phyloP scores from a whole-genome alignment of 805 yeast species.

The Yamadazyma laniorum region DNA sequence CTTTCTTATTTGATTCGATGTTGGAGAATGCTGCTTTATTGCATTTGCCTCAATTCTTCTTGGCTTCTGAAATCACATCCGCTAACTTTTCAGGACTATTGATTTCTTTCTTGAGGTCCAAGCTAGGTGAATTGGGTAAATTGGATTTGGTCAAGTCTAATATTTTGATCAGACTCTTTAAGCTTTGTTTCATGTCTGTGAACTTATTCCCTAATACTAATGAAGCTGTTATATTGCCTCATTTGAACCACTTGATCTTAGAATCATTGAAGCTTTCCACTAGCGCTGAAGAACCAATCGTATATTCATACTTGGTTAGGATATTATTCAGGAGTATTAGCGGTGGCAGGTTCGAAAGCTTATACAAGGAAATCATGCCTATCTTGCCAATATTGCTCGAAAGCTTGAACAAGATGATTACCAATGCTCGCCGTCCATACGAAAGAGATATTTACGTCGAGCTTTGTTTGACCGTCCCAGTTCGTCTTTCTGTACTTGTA shows the following conservation, averaged over 20 bases:
- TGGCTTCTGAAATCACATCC: constrained; percentile 92
- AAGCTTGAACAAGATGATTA: constrained; percentile 77
- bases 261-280: constrained; percentile 78
- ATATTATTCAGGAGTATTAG: constrained; percentile 92
- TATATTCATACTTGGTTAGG: constrained; percentile 83
- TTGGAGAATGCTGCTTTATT: constrained; percentile 79
- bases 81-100: constrained; percentile 86
- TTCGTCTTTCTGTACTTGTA: constrained; percentile 85
- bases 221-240: constrained; percentile 85
- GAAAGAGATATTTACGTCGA: constrained; percentile 95
- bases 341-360: constrained; percentile 91
- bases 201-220: constrained; percentile 84
- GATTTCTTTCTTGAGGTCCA: constrained; percentile 69
- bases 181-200: constrained; percentile 93
- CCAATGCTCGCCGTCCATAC: constrained; percentile 80
- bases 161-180: constrained; percentile 81
- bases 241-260: constrained; percentile 77
- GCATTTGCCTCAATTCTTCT: constrained; percentile 89
- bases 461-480: constrained; percentile 93
- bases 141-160: constrained; percentile 75
- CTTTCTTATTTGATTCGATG: constrained; percentile 73
- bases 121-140: constrained; percentile 76
- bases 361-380: constrained; percentile 92
- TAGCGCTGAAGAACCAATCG: constrained; percentile 84
- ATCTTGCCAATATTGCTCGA: constrained; percentile 82